Percentiles rank a stretch among this genome's conserved stretches.
Evolutionary conservation across 805 yeast species (phyloP).

Genomic region (Hermanozyma aechmeae): DNA sequence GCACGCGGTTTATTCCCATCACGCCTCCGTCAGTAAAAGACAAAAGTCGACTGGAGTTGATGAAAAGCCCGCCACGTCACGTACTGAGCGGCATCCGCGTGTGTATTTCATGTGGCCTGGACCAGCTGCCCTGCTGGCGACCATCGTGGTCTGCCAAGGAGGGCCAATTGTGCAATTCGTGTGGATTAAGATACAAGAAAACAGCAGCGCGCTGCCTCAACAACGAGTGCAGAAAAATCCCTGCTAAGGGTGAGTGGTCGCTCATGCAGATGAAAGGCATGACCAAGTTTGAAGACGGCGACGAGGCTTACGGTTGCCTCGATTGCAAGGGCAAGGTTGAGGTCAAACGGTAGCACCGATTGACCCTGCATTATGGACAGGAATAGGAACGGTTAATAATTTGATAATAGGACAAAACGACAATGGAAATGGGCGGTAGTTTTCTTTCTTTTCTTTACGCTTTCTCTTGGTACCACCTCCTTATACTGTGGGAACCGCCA

Average conservation of each 20-base stretch:
- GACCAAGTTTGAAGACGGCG: slow-evolving; percentile 27
- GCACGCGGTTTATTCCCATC: slow-evolving; percentile 26
- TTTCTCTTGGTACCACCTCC: too few species aligned
- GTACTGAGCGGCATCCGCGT: slow-evolving; percentile 33
- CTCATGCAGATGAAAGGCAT: slow-evolving; percentile 71
- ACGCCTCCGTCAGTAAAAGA: slow-evolving; percentile 30
- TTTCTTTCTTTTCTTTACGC: too few species aligned
- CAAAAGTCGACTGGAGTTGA: slow-evolving; percentile 19
- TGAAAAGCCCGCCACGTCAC: slow-evolving; percentile 23
- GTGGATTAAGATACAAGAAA: slow-evolving; percentile 91
- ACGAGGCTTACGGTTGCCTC: slow-evolving; percentile 29
- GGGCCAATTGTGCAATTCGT: slow-evolving; percentile 95
- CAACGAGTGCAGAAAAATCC: slow-evolving; percentile 70
- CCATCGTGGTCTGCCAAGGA: slow-evolving; percentile 89
- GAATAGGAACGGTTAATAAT: too few species aligned
- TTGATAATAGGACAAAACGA: too few species aligned
- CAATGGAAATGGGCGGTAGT: too few species aligned
- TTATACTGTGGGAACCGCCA: too few species aligned
- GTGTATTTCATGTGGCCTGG: slow-evolving; percentile 86
- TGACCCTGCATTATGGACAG: too few species aligned
- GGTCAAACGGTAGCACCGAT: slow-evolving; percentile 14
- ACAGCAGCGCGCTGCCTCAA: slow-evolving; percentile 87
- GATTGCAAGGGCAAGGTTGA: slow-evolving; percentile 37
- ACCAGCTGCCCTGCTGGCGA: slow-evolving; percentile 96
- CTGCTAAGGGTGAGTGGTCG: slow-evolving; percentile 94